Conservation (phyloP, 805 yeast genomes). For the Ogataea pini region DNA sequence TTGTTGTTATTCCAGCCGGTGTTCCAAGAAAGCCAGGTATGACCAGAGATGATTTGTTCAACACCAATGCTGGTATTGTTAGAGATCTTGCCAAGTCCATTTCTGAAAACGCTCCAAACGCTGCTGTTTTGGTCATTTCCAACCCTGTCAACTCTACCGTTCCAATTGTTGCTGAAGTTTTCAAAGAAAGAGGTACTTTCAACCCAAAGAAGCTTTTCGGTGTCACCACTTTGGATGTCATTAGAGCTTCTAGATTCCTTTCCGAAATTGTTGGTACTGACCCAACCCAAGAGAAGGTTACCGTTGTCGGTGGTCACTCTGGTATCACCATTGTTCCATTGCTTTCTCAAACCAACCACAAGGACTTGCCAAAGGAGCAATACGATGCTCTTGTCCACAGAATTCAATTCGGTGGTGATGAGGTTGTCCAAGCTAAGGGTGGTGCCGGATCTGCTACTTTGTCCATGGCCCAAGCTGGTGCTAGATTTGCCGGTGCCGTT, state of each 20-base stretch:
- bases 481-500: constrained; percentile 67
- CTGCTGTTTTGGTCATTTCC: constrained; percentile 78
- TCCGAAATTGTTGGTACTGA: constrained; percentile 66
- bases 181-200: constrained; percentile 82
- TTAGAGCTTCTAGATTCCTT: constrained; percentile 86
- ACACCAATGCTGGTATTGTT: constrained; percentile 94
- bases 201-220: constrained; percentile 92
- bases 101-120: constrained; percentile 82
- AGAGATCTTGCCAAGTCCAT: constrained; percentile 86
- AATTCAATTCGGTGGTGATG: constrained; percentile 93
- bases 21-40: constrained; percentile 98
- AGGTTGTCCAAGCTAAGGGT: constrained; percentile 80
- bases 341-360: constrained; percentile 79
- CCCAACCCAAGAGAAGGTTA: constrained; percentile 75
- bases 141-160: constrained; percentile 98
- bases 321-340: constrained; percentile 95
- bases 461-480: constrained; percentile 87
- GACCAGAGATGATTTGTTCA: constrained; percentile 97
- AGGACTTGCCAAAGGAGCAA: constrained; percentile 60
- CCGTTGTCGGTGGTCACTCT: constrained; percentile 97
- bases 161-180: constrained; percentile 92
- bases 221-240: constrained; percentile 91
- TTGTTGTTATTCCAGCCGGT: constrained; percentile 95
- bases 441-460: constrained; percentile 86
- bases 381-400: constrained; percentile 74